These are phyloP conservation scores for Fusarium miscanthi DNA, from an alignment of 2,329 filamentous ascomycete genomes.

Conservation along the genomic window DNA sequence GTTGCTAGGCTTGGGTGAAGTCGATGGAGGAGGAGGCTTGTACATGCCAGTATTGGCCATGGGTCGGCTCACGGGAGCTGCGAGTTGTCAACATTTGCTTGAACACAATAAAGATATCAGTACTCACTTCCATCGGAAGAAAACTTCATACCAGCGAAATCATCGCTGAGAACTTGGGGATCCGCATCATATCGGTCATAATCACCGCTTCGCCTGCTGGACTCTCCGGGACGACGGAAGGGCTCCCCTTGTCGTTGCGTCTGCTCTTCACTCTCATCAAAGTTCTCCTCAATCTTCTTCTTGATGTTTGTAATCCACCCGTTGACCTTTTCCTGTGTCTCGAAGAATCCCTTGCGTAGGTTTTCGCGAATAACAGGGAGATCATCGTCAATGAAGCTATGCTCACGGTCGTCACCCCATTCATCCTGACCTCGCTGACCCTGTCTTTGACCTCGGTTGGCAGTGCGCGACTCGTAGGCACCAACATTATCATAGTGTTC, in stretches of 20 bases:
- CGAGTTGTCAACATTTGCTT: constrained; percentile 29
- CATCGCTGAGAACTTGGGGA: constrained; percentile 87
- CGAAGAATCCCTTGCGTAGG: constrained; percentile 91
- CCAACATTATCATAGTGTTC: constrained; percentile 82
- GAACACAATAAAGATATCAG: background rate
- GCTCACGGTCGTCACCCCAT: constrained; percentile 74
- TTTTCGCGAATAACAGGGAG: constrained; percentile 93
- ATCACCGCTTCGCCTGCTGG: constrained; percentile 80
- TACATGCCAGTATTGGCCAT: constrained; percentile 83
- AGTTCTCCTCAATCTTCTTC: constrained; percentile 93
- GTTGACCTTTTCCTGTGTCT: constrained; percentile 94
- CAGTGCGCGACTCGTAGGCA: constrained; percentile 67
- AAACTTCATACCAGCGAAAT: constrained; percentile 80
- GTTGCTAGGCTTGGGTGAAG: constrained; percentile 61
- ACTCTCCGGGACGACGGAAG: constrained; percentile 67
- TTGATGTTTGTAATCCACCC: constrained; percentile 90
- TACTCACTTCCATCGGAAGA: constrained; percentile 70
- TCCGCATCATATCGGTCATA: constrained; percentile 95
- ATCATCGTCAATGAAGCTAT: constrained; percentile 96
- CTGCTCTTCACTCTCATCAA: constrained; percentile 72
- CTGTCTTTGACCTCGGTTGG: constrained; percentile 58
- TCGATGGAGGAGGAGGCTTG: constrained; percentile 70
- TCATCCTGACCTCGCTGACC: constrained; percentile 48
- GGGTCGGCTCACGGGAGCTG: constrained; percentile 64
- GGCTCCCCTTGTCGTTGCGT: constrained; percentile 47